These are phyloP conservation scores for Podospora pseudoanserina DNA, from an alignment of 495 filamentous ascomycete genomes.

Conservation along the genomic window DNA sequence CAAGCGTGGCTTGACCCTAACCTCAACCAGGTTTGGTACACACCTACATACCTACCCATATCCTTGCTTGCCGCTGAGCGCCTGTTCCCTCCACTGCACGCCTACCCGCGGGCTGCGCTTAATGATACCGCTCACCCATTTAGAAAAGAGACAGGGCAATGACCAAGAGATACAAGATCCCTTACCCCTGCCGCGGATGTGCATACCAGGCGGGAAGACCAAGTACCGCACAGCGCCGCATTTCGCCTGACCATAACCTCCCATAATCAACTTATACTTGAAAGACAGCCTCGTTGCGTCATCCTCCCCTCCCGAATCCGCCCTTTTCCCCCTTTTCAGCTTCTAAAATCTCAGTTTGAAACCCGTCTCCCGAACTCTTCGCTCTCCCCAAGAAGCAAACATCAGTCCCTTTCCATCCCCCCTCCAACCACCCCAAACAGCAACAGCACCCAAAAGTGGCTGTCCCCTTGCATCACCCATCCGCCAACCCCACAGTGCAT, in stretches of 20 bases:
- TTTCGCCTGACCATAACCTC: neutral
- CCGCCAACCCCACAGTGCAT: neutral
- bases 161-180: neutral
- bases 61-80: neutral
- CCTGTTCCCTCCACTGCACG: neutral
- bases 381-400: neutral
- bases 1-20: neutral
- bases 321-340: neutral
- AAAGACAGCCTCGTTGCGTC: neutral
- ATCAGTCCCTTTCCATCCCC: neutral
- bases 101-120: constrained; percentile 15
- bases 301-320: neutral
- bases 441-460: too few relatives aligned
- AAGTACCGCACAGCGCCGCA: neutral
- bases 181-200: constrained; percentile 3
- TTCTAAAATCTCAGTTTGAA: neutral
- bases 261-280: neutral
- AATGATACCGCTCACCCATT: constrained; percentile 13
- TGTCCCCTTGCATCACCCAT: neutral
- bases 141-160: neutral
- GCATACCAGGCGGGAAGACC: neutral
- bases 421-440: too few relatives aligned
- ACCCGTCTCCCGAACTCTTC: too few relatives aligned
- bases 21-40: too few relatives aligned
- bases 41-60: too few relatives aligned